A percentile compares a stretch with the other conserved stretches of the same genome.
Conservation (phyloP, 1,139 yeast genomes). For the Nematodospora anomalae region DNA sequence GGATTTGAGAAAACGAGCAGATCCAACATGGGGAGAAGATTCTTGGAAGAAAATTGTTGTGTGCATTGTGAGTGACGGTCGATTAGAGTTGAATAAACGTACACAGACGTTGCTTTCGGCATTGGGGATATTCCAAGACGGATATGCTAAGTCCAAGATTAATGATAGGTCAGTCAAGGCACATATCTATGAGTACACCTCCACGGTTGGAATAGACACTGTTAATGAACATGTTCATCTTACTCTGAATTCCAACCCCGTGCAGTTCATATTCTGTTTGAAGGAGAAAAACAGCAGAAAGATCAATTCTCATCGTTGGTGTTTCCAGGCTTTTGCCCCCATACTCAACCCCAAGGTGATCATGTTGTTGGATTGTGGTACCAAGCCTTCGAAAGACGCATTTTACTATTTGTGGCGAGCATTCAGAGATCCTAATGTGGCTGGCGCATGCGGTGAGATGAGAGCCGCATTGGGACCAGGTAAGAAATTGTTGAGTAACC, state of each 20-base stretch:
- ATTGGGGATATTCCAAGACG: conserved; percentile 77
- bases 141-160: conserved; percentile 76
- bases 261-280: conserved; percentile 73
- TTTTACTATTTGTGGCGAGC: conserved; percentile 74
- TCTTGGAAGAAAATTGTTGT: conserved; percentile 82
- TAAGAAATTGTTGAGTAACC: conserved; percentile 57
- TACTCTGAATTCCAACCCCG: conserved; percentile 62
- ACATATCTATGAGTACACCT: conserved; percentile 78
- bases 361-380: conserved; percentile 76
- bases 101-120: conserved; percentile 68
- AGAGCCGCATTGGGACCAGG: conserved; percentile 64
- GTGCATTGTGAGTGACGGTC: conserved; percentile 74
- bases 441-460: conserved; percentile 89
- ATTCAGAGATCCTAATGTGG: conserved; percentile 73
- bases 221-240: conserved; percentile 57
- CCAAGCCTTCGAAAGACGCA: conserved; percentile 72
- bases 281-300: conserved; percentile 75
- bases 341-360: conserved; percentile 69
- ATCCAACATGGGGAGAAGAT: conserved; percentile 74
- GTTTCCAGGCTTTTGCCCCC: conserved; percentile 77
- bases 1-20: conserved; percentile 55
- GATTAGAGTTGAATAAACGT: conserved; percentile 65
- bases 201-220: conserved; percentile 70
- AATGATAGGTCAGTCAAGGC: conserved; percentile 68
- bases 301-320: conserved; percentile 85